Evolutionary conservation across 495 filamentous ascomycete species (phyloP).

Genomic region (Parachaetomium inaequale): DNA sequence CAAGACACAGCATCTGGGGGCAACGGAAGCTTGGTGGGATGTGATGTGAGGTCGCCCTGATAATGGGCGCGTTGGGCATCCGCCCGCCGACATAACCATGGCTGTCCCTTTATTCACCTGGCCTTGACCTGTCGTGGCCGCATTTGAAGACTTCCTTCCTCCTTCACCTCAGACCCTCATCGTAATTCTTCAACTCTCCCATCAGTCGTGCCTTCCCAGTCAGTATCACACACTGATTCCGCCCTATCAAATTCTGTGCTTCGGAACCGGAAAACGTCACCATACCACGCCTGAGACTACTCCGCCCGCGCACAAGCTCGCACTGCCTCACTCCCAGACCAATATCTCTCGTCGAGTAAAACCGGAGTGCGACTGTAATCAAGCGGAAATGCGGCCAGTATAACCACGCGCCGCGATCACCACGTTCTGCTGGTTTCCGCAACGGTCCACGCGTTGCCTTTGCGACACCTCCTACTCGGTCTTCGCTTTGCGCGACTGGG

Average conservation of each 20-base stretch:
- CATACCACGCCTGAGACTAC: not conserved
- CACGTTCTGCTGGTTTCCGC: not conserved
- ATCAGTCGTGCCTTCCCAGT: not conserved
- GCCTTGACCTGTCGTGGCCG: not conserved
- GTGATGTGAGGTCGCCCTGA: not conserved
- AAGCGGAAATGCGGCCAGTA: not conserved
- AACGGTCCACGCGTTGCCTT: not conserved
- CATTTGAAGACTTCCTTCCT: not conserved
- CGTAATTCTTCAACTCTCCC: not conserved
- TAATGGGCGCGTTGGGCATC: not conserved
- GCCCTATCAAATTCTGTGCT: not conserved
- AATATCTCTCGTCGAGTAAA: not conserved
- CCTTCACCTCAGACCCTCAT: not conserved
- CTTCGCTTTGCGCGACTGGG: not conserved
- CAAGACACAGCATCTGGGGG: not conserved
- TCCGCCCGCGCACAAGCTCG: not conserved
- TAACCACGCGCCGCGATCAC: not conserved
- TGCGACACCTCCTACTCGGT: not conserved
- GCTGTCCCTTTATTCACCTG: slow-evolving; percentile 1
- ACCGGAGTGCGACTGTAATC: not conserved
- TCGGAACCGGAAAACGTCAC: not conserved
- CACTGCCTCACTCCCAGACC: not conserved
- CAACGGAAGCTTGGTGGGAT: not conserved
- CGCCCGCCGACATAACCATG: slow-evolving; percentile 10
- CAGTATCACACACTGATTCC: not conserved